A percentile compares a stretch with the other conserved stretches of the same genome.
phyloP scores from a whole-genome alignment of 169 alveolate species.

The Eimeria necatrix region DNA sequence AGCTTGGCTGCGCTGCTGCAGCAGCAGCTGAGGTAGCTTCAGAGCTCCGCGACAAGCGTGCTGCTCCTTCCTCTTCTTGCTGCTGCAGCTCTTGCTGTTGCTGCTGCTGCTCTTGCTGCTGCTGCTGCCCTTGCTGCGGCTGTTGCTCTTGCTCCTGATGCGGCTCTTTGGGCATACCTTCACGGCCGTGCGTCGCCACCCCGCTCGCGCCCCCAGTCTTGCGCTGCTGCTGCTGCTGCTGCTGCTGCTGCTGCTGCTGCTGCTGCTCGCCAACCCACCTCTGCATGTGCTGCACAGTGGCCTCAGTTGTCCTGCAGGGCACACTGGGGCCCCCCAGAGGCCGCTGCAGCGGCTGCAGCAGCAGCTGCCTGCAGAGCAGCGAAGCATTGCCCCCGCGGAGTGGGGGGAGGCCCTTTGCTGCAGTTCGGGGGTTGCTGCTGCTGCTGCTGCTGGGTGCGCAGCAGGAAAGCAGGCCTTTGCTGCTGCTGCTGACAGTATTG shows the following conservation, averaged over 20 bases:
- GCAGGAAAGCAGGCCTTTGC: conserved; percentile 12
- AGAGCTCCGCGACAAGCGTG: background rate
- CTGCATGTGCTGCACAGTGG: conserved; percentile 33
- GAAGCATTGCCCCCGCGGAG: background rate
- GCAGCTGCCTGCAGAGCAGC: conserved; percentile 27
- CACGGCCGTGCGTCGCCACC: no score
- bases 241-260: conserved; percentile 5
- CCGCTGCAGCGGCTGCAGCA: conserved; percentile 20
- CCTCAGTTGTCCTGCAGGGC: background rate
- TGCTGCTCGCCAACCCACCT: background rate
- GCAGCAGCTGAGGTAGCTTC: background rate
- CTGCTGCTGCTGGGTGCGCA: conserved; percentile 39
- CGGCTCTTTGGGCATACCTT: background rate
- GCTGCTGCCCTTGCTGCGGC: background rate
- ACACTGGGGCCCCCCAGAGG: background rate
- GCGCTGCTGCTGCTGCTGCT: background rate
- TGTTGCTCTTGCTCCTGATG: background rate
- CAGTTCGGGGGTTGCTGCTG: background rate
- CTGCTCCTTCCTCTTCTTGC: conserved; percentile 22
- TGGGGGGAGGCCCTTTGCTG: background rate
- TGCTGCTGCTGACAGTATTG: background rate
- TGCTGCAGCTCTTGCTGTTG: conserved; percentile 36
- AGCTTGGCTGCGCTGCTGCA: background rate
- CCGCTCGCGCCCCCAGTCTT: background rate
- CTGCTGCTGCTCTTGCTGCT: conserved; percentile 17